A percentile compares a stretch with the other conserved stretches of the same genome.
phyloP scores from a whole-genome alignment of 371 early-diverging fungal species.

The Mucor plumbeus region DNA sequence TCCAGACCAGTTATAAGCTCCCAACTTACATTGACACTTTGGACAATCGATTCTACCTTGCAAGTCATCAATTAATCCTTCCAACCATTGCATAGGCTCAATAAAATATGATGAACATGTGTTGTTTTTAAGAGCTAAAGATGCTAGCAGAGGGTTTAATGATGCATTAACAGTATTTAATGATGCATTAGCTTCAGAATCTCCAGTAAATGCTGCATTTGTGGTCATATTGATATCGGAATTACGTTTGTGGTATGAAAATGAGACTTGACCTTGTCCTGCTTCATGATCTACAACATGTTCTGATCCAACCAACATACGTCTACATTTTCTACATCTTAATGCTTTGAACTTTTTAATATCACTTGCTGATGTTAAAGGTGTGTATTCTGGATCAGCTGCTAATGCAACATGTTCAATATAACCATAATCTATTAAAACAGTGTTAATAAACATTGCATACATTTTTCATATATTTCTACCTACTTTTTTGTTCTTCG shows the following conservation, averaged over 20 bases:
- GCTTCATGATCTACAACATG: conserved; percentile 74
- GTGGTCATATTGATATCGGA: conserved; percentile 44
- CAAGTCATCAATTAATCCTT: conserved; percentile 57
- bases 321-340: conserved; percentile 64
- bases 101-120: conserved; percentile 81
- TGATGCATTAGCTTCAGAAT: conserved; percentile 18
- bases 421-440: conserved; percentile 37
- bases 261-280: conserved; percentile 75
- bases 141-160: conserved; percentile 52
- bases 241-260: conserved; percentile 75
- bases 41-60: conserved; percentile 86
- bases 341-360: conserved; percentile 36
- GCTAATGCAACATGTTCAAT: conserved; percentile 57
- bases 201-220: conserved; percentile 20
- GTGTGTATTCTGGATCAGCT: conserved; percentile 52
- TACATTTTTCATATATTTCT: background rate
- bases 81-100: conserved; percentile 89
- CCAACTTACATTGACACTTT: conserved; percentile 83
- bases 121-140: conserved; percentile 39
- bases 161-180: conserved; percentile 31
- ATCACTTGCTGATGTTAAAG: conserved; percentile 14
- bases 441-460: background rate
- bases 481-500: conserved; percentile 57
- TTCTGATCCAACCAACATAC: conserved; percentile 61
- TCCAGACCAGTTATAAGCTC: conserved; percentile 86